These are phyloP conservation scores for Schoenoplectus tabernaemontani DNA, from an alignment of 202 grass and related monocot genomes.

Conservation along the genomic window DNA sequence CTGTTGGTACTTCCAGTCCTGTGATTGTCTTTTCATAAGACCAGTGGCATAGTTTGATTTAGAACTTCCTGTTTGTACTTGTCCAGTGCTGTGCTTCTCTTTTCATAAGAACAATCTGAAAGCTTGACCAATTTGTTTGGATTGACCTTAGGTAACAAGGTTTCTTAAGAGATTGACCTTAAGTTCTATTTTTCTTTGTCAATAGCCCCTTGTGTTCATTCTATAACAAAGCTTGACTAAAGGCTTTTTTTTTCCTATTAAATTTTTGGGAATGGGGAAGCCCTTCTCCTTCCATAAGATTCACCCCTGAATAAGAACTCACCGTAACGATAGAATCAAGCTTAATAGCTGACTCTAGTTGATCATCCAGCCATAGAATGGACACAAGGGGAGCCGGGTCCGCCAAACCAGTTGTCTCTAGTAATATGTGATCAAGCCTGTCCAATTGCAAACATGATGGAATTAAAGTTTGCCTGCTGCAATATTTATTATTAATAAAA, in stretches of 20 bases:
- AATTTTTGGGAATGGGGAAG: neutral
- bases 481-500: neutral
- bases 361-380: slow-evolving; percentile 94
- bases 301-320: slow-evolving; percentile 27
- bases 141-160: neutral
- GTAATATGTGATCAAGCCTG: slow-evolving; percentile 98
- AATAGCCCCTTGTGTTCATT: neutral
- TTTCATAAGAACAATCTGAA: neutral
- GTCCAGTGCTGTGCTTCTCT: neutral
- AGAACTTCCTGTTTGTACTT: neutral
- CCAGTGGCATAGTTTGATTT: too few species aligned
- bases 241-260: neutral
- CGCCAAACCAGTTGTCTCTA: slow-evolving; percentile 91
- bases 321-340: slow-evolving; percentile 93
- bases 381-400: slow-evolving; percentile 87
- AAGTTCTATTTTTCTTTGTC: too few species aligned
- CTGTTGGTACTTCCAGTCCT: neutral
- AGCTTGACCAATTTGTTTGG: neutral
- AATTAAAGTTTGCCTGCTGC: neutral
- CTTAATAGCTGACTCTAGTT: slow-evolving; percentile 72
- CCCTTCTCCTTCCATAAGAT: neutral
- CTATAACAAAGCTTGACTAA: neutral
- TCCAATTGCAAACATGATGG: slow-evolving; percentile 8
- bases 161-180: neutral
- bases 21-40: neutral